Evolutionary conservation across 2,329 filamentous ascomycete species (phyloP), one percentile per base, ranked within the genome.

Genomic region (Penicillium sp.): DNA sequence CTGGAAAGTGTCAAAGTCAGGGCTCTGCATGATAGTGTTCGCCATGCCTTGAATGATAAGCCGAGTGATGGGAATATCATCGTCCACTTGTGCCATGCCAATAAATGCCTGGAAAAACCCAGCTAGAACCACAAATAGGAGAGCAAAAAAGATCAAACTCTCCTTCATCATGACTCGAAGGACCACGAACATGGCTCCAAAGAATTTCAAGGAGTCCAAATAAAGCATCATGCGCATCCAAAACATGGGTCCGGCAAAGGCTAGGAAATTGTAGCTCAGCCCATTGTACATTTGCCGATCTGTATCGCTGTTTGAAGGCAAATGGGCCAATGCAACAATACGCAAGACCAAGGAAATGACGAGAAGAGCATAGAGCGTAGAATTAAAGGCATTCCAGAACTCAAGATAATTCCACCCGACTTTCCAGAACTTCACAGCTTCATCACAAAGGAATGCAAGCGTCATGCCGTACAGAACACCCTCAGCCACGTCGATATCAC

Each of bases 371-470:
- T 99, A 99, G 0, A 99, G 81, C 0, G 88, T 81, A 25, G 84
- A 83, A 73, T 99, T 99, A 79, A 99, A 96, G 23, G 89, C 89
- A 67, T 96, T 97, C 94, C 94, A 97, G 73, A 99, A 99, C 20
- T 90, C 88, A 53, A 99, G 81, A 68, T 97, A 97, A 67, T 89
- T 89, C 58, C 89, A 85, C 9, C 94, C 94, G 14, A 96, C 89
- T 72, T 99, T 99, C 85, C 90, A 96, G 64, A 97, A 84, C 73
- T 99, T 99, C 69, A 86, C 79, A 1, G 87, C 63, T 70, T 97
- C 94, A 69, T 99, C 93, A 66, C 87, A 92, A 29, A 97, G 83
- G 73, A 95, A 99, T 22, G 91, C 92, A 4, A 93, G 73, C 0
- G 94, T 97, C 78, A 99, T 97, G 60, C 93, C 70, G 69, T 99